These are phyloP conservation scores for Colletotrichum eremochloae DNA, from an alignment of 2,329 filamentous ascomycete genomes.

Conservation along the genomic window DNA sequence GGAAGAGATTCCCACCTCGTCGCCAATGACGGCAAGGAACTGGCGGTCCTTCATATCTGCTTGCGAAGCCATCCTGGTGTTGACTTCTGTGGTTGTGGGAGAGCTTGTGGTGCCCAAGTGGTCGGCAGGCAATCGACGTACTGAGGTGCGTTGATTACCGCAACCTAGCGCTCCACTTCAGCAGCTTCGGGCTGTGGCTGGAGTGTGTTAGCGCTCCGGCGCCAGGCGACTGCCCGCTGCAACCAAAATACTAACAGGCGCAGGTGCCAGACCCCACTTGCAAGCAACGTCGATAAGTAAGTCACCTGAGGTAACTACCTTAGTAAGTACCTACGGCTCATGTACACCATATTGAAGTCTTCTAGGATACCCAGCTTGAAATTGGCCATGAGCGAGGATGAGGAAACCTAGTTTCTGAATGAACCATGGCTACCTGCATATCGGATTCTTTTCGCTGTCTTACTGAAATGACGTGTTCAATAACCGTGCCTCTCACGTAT, in stretches of 20 bases:
- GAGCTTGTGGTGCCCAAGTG: constrained; percentile 28
- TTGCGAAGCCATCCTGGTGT: constrained; percentile 61
- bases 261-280: constrained; percentile 14
- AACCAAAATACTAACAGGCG: constrained; percentile 11
- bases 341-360: constrained; percentile 26
- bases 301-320: background rate
- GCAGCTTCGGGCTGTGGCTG: constrained; percentile 22
- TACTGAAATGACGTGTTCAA: background rate
- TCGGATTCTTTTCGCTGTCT: background rate
- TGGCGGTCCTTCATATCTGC: constrained; percentile 85
- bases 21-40: constrained; percentile 97
- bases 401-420: background rate
- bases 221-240: constrained; percentile 30
- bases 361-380: constrained; percentile 14
- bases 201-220: constrained; percentile 27
- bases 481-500: background rate
- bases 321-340: background rate
- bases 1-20: constrained; percentile 76
- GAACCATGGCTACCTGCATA: background rate
- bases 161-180: constrained; percentile 22
- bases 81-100: constrained; percentile 39
- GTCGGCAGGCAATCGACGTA: constrained; percentile 40
- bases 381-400: background rate
- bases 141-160: constrained; percentile 34
- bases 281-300: background rate